These are phyloP conservation scores for Fraxinus platypoda DNA, from an alignment of 305 asterid genomes.

Conservation along the genomic window DNA sequence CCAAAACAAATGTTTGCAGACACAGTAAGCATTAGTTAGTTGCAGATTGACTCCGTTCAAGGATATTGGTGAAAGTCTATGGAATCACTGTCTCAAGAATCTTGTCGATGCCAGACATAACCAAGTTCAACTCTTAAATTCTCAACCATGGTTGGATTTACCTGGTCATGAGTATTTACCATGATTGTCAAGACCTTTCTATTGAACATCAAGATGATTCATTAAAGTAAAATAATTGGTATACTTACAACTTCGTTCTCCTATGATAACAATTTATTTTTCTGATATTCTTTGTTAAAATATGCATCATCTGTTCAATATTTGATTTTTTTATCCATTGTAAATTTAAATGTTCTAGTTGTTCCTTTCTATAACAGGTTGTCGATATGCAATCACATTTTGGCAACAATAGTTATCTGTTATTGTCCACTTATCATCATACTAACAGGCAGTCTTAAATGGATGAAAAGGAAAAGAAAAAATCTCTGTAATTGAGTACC, in stretches of 20 bases:
- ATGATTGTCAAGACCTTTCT: slow-evolving; percentile 7
- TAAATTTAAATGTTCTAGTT: not conserved
- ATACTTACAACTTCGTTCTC: not conserved
- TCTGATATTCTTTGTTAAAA: not conserved
- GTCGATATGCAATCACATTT: not conserved
- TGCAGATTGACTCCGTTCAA: slow-evolving; percentile 4
- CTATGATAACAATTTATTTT: not conserved
- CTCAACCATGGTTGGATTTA: slow-evolving; percentile 1
- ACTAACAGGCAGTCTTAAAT: slow-evolving; percentile 2
- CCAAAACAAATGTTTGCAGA: not conserved
- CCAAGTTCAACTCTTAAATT: slow-evolving; percentile 4
- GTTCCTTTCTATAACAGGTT: not conserved
- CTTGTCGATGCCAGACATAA: not conserved
- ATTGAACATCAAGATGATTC: not conserved
- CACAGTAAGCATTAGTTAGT: slow-evolving; percentile 8
- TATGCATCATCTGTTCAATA: not conserved
- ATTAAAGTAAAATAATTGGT: not conserved
- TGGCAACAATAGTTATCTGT: not conserved
- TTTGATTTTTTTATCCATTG: not conserved
- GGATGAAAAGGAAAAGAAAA: not conserved
- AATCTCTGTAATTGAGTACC: not conserved
- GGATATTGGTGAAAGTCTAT: slow-evolving; percentile 9
- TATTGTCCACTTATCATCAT: not conserved
- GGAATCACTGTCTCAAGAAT: not conserved
- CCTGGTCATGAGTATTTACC: slow-evolving; percentile 2